Percentiles rank a stretch among this genome's conserved stretches.
phyloP scores from a whole-genome alignment of 768 basidiomycete genomes.

The Pholiota molesta region DNA sequence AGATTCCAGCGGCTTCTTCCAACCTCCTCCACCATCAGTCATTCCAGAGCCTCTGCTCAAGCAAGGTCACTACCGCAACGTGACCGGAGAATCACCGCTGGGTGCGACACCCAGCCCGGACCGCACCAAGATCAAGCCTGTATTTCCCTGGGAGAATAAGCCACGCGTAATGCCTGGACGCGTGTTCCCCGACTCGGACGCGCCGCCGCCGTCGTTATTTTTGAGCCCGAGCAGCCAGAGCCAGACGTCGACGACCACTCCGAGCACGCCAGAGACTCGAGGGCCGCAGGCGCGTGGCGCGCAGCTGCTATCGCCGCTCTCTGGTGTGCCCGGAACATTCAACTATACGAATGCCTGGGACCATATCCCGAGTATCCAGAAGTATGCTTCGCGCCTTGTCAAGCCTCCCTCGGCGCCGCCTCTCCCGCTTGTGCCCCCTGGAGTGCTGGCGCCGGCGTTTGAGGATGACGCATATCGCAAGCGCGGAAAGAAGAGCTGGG shows the following conservation, averaged over 20 bases:
- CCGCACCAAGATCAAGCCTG: constrained; percentile 65
- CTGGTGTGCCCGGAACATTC: constrained; percentile 59
- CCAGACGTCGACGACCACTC: constrained; percentile 38
- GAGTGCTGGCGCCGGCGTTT: constrained; percentile 48
- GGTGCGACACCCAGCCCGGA: constrained; percentile 63
- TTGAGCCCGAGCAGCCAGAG: constrained; percentile 37
- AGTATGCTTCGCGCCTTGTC: constrained; percentile 66
- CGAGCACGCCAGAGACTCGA: constrained; percentile 39
- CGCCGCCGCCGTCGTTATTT: constrained; percentile 52
- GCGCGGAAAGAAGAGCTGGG: constrained; percentile 44
- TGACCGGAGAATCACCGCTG: constrained; percentile 50
- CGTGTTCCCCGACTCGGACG: constrained; percentile 70
- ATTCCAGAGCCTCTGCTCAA: constrained; percentile 70
- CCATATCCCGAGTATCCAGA: constrained; percentile 74
- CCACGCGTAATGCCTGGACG: constrained; percentile 68
- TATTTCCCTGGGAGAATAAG: constrained; percentile 96
- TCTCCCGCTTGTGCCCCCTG: constrained; percentile 31
- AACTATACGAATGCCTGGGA: constrained; percentile 88
- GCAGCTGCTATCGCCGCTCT: constrained; percentile 42
- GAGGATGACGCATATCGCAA: constrained; percentile 46
- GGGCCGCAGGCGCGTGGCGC: constrained; percentile 21
- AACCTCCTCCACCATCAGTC: constrained; percentile 57
- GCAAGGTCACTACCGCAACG: constrained; percentile 75
- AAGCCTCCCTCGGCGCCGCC: constrained; percentile 38
- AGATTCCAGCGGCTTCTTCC: constrained; percentile 57